Conservation (phyloP, 345 rosid species). For the Hypericum androsaemum region DNA sequence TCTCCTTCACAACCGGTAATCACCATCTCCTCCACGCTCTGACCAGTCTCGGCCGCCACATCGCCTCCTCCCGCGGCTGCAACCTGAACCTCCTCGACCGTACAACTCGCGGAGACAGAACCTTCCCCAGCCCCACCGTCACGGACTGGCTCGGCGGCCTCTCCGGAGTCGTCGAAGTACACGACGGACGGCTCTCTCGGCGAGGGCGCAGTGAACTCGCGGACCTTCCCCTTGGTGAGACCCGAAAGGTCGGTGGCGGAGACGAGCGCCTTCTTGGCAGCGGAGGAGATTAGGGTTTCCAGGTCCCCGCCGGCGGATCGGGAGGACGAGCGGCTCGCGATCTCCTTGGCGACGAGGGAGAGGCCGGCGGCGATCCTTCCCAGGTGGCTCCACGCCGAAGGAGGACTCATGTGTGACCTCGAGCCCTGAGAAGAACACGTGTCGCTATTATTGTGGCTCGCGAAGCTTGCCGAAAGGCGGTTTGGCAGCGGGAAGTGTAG, state of each 20-base stretch:
- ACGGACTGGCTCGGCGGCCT: background rate
- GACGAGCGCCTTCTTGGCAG: slow-evolving; percentile 52
- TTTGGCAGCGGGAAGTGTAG: no score
- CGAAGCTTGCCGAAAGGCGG: no score
- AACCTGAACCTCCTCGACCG: background rate
- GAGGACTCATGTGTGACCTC: slow-evolving; percentile 8
- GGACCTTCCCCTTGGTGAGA: slow-evolving; percentile 62
- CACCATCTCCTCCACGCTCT: slow-evolving; percentile 13
- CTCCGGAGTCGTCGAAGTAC: slow-evolving; percentile 29
- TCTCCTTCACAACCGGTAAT: slow-evolving; percentile 15
- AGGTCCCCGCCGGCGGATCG: slow-evolving; percentile 42
- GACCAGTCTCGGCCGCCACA: slow-evolving; percentile 14
- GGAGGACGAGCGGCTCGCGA: slow-evolving; percentile 45
- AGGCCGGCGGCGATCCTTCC: slow-evolving; percentile 59
- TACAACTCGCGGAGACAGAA: background rate
- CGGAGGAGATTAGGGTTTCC: slow-evolving; percentile 41
- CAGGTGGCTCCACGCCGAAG: slow-evolving; percentile 47
- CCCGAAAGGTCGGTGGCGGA: slow-evolving; percentile 77
- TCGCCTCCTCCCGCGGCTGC: slow-evolving; percentile 2
- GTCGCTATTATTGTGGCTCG: no score
- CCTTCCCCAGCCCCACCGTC: background rate
- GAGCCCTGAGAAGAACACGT: background rate
- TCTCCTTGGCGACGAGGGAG: slow-evolving; percentile 66
- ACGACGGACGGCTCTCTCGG: slow-evolving; percentile 49
- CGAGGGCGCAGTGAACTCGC: slow-evolving; percentile 33